Evolutionary conservation across 1,139 yeast species (phyloP).

Genomic region (Kazachstania sp.): DNA sequence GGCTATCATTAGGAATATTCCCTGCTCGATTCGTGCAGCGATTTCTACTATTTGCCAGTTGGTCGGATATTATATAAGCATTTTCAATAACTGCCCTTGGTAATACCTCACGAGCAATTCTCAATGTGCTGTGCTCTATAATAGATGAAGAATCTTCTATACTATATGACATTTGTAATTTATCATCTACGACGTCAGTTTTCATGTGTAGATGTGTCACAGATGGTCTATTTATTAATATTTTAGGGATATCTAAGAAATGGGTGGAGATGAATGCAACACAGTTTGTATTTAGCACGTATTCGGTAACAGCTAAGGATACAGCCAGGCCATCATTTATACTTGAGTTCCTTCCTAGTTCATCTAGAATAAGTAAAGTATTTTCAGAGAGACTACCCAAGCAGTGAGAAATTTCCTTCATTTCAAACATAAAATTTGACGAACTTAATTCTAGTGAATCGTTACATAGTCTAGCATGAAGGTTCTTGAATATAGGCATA

Average conservation of each 20-base stretch:
- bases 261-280: conserved; percentile 36
- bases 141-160: conserved; percentile 20
- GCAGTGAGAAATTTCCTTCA: conserved; percentile 40
- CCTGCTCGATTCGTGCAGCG: neutral
- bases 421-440: conserved; percentile 39
- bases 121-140: conserved; percentile 30
- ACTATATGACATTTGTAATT: conserved; percentile 30
- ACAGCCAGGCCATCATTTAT: conserved; percentile 37
- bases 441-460: conserved; percentile 32
- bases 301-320: conserved; percentile 35
- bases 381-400: conserved; percentile 29
- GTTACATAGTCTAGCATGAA: conserved; percentile 35
- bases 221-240: conserved; percentile 28
- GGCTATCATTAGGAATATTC: conserved; percentile 1
- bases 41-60: neutral
- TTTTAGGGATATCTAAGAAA: conserved; percentile 34
- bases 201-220: conserved; percentile 31
- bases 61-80: conserved; percentile 26
- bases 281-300: conserved; percentile 24
- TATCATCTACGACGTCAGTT: conserved; percentile 15
- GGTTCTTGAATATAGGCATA: conserved; percentile 32
- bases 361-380: conserved; percentile 38
- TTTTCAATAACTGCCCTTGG: conserved; percentile 20
- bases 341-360: conserved; percentile 40
- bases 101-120: conserved; percentile 25